Conservation (phyloP, 2,329 filamentous ascomycete species). For the Fusarium equiseti region DNA sequence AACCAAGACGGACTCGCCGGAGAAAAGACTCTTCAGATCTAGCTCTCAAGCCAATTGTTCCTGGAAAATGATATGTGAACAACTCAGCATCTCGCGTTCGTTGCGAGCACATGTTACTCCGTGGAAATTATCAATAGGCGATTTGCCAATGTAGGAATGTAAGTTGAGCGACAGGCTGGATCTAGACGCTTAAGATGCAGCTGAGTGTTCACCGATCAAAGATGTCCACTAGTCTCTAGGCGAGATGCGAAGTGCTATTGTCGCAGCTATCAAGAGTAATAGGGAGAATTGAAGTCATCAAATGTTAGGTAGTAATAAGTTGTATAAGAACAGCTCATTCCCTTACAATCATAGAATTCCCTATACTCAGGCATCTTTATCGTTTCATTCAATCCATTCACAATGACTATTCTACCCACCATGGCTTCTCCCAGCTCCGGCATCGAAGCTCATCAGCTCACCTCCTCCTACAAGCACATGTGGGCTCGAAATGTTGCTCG, state of each 20-base stretch:
- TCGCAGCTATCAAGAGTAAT: fast-evolving
- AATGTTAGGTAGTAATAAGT: fast-evolving
- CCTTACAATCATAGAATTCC: too few species aligned
- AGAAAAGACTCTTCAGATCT: neutral
- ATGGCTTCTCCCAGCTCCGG: neutral
- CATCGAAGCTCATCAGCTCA: neutral
- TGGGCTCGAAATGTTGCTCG: neutral
- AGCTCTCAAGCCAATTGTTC: too few species aligned
- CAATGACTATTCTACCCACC: neutral
- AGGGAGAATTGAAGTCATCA: neutral
- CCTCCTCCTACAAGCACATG: neutral
- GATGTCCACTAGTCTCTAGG: neutral
- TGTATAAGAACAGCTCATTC: neutral
- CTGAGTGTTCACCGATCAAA: fast-evolving
- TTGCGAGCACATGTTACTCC: too few species aligned
- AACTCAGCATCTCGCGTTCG: too few species aligned
- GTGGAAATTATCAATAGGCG: neutral
- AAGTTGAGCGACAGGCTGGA: neutral
- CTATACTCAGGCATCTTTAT: too few species aligned
- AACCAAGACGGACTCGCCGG: fast-evolving
- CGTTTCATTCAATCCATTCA: neutral
- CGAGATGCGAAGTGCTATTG: neutral
- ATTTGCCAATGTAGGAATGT: neutral
- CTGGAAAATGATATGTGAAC: neutral
- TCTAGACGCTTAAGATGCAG: neutral